Evolutionary conservation across 1,284 basidiomycete genomes (phyloP).

Genomic region (Melampsora medusae): DNA sequence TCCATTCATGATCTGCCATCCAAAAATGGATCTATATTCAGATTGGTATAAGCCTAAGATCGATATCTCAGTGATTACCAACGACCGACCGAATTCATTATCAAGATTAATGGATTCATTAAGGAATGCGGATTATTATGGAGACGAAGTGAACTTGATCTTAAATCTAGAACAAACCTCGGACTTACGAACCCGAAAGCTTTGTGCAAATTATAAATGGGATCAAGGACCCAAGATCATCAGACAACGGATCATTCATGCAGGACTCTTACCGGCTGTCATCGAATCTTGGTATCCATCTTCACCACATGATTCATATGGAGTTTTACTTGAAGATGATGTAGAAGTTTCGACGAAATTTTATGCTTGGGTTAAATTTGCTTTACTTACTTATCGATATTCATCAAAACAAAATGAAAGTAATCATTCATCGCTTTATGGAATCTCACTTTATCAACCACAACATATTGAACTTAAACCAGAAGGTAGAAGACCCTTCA

Average conservation of each 20-base stretch:
- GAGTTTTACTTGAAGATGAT: slow-evolving; percentile 75
- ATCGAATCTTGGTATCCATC: slow-evolving; percentile 81
- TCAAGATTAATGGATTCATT: slow-evolving; percentile 66
- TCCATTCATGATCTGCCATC: too few relatives aligned
- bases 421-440: slow-evolving; percentile 63
- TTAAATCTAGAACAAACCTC: slow-evolving; percentile 73
- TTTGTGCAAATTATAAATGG: slow-evolving; percentile 64
- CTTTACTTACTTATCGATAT: slow-evolving; percentile 69
- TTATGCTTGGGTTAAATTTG: slow-evolving; percentile 77
- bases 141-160: slow-evolving; percentile 65
- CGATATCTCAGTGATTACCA: slow-evolving; percentile 71
- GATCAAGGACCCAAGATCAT: slow-evolving; percentile 58
- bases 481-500: slow-evolving; percentile 67
- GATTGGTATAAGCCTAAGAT: slow-evolving; percentile 71
- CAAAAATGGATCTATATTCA: slow-evolving; percentile 51
- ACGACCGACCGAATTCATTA: slow-evolving; percentile 70
- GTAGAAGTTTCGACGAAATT: slow-evolving; percentile 75
- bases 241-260: slow-evolving; percentile 70
- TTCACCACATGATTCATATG: slow-evolving; percentile 67
- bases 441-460: slow-evolving; percentile 77
- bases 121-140: slow-evolving; percentile 64
- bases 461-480: slow-evolving; percentile 71
- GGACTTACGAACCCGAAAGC: slow-evolving; percentile 63
- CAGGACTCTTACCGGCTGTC: slow-evolving; percentile 72
- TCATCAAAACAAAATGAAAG: slow-evolving; percentile 50